Base-by-base conservation (phyloP, 768 basidiomycete genomes). In the Termitomyces sp. region DNA sequence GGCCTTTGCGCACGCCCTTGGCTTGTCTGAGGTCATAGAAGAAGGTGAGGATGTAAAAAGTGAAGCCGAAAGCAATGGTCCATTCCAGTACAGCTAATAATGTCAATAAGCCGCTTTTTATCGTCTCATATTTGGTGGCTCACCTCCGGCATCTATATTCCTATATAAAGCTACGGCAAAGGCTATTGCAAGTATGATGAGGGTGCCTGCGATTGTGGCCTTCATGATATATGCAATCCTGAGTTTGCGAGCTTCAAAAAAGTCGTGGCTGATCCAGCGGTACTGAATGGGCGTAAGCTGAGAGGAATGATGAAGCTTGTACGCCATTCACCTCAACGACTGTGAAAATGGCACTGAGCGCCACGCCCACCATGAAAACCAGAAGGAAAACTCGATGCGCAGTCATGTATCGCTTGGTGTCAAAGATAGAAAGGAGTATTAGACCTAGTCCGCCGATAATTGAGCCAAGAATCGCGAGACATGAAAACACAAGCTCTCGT, bases 31-130 rank as follows among this genome's bases (percentile, higher is more conserved):
- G 76, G 68, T 92, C 90, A 67, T 80, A 87, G 61, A 69, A 82
- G 71, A 88, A 92, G 0, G 88, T 86, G 57, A 89, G 73, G 41
- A 90, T 71, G 68, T 88, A 92, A 62, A 88, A 78, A 5, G 85
- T 85, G 68, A 84, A 90, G 8, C 87, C 82, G 54, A 91, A 85
- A 3, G 80, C 79, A 50, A 92, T 88, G 0, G 69, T 65, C 90
- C 90, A 92, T 68, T 92, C 90, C 7, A 92, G 63, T 55, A 90
- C 69, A n/a, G 78, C 87, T 84, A 56, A 6, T 52, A 30, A 53
- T 28, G 13, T 13, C 36, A 35, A 32, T 24, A 16, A 55, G 46
- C 10, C 18, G 58, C 40, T 56, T 56, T 32, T 6, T n/a, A 30
- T 43, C 13, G 24, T 26, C 6, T 7, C 5, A 28, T 16, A 2